Conservation (phyloP, 2,329 filamentous ascomycete genomes). For the Botryotinia globosa region DNA sequence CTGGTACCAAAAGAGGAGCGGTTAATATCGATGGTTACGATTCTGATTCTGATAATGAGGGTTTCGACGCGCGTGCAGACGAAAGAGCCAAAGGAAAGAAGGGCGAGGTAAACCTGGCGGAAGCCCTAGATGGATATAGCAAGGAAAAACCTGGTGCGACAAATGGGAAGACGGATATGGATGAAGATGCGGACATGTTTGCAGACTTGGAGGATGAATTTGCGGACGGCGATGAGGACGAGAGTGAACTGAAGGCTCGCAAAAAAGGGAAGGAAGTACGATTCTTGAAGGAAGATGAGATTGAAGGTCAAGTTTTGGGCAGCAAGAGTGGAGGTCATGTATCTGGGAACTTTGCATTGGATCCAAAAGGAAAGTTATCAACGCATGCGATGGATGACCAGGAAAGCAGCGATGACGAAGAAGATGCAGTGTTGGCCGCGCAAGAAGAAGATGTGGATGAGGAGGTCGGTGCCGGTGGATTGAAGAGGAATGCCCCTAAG, state of each 20-base stretch:
- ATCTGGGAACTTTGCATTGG: constrained; percentile 57
- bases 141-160: constrained; percentile 35
- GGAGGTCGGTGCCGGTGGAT: constrained; percentile 83
- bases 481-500: constrained; percentile 90
- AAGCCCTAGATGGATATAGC: constrained; percentile 55
- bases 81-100: constrained; percentile 49
- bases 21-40: constrained; percentile 98
- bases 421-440: constrained; percentile 71
- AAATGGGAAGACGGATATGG: constrained; percentile 45
- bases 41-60: constrained; percentile 88
- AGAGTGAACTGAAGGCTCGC: constrained; percentile 48
- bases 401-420: constrained; percentile 58
- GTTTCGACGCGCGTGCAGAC: constrained; percentile 73
- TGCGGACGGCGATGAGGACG: constrained; percentile 52
- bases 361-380: constrained; percentile 48
- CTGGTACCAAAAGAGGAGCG: constrained; percentile 81
- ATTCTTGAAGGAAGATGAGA: constrained; percentile 59
- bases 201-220: constrained; percentile 62
- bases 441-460: constrained; percentile 77
- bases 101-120: constrained; percentile 49
- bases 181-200: constrained; percentile 83
- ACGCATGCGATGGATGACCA: constrained; percentile 41
- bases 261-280: constrained; percentile 63
- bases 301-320: constrained; percentile 73
- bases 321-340: constrained; percentile 73